Percentiles rank a stretch among this genome's conserved stretches.
phyloP scores from a whole-genome alignment of 768 basidiomycete species.

The Clitopilus hobsonii region DNA sequence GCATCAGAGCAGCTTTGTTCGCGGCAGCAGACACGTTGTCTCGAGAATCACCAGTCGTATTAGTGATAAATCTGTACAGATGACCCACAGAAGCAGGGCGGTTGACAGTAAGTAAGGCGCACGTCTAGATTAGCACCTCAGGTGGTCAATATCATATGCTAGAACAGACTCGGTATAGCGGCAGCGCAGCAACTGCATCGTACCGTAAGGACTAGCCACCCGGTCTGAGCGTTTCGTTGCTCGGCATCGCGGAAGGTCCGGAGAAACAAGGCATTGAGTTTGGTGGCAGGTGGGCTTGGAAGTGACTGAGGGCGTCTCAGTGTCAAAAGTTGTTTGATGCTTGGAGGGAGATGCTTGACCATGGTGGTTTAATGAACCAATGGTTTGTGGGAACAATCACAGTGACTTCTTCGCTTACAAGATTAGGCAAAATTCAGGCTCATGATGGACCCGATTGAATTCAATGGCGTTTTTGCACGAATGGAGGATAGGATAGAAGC shows the following conservation, averaged over 20 bases:
- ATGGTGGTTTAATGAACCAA: constrained; percentile 14
- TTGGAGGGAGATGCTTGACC: constrained; percentile 51
- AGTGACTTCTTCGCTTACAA: neutral
- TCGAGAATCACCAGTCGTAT: constrained; percentile 34
- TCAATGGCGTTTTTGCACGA: neutral
- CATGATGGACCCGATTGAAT: neutral
- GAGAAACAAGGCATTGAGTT: constrained; percentile 51
- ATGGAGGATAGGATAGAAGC: neutral
- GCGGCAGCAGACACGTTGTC: constrained; percentile 50
- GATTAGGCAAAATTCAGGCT: no score
- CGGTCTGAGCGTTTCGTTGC: constrained; percentile 60
- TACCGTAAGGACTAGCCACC: constrained; percentile 80
- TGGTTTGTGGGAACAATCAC: constrained; percentile 2
- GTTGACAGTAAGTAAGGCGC: constrained; percentile 79
- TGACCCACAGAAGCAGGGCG: constrained; percentile 75
- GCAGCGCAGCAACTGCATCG: constrained; percentile 7
- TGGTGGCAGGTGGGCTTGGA: constrained; percentile 49
- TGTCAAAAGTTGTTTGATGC: constrained; percentile 69
- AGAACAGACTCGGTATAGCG: constrained; percentile 4
- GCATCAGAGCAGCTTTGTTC: constrained; percentile 77
- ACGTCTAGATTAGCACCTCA: constrained; percentile 47
- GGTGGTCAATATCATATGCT: neutral
- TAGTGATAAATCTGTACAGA: constrained; percentile 74
- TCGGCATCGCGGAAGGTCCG: constrained; percentile 65
- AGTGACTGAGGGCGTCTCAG: constrained; percentile 60